phyloP scores from a whole-genome alignment of 495 filamentous ascomycete genomes.

The Xylaria venustula region DNA sequence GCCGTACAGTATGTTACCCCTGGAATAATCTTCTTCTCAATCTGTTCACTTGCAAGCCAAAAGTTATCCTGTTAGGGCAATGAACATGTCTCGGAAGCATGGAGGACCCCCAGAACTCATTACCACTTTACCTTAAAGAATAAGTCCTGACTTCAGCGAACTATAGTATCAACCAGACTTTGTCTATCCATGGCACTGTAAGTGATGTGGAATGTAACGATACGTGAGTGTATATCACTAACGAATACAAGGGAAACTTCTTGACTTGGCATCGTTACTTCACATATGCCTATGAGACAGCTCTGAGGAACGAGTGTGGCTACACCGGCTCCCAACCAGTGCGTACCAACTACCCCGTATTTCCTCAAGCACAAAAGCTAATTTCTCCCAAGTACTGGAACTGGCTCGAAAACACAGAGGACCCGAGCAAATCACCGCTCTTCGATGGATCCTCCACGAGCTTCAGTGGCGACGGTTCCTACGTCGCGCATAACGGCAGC shows the following conservation, averaged over 20 bases:
- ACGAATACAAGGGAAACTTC: slow-evolving; percentile 52
- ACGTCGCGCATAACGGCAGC: slow-evolving; percentile 31
- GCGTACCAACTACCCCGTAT: neutral
- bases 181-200: slow-evolving; percentile 57
- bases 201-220: slow-evolving; percentile 11
- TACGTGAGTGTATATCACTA: neutral
- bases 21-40: no score
- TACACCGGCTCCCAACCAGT: slow-evolving; percentile 58
- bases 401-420: slow-evolving; percentile 53
- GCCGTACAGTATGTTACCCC: no score
- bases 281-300: slow-evolving; percentile 61
- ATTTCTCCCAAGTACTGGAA: slow-evolving; percentile 54
- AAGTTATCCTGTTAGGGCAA: no score
- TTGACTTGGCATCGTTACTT: slow-evolving; percentile 72
- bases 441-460: slow-evolving; percentile 63
- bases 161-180: slow-evolving; percentile 63
- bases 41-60: no score
- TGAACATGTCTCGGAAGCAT: no score
- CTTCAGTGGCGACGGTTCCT: slow-evolving; percentile 61
- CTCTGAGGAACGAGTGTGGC: slow-evolving; percentile 67
- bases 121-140: no score
- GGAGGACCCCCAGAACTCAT: no score
- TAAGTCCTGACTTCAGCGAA: no score
- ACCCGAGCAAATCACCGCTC: slow-evolving; percentile 57
- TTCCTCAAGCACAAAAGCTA: neutral